A percentile compares a stretch with the other conserved stretches of the same genome.
These are phyloP conservation scores for Clausena lansium DNA, from an alignment of 345 rosid genomes.

Conservation along the genomic window DNA sequence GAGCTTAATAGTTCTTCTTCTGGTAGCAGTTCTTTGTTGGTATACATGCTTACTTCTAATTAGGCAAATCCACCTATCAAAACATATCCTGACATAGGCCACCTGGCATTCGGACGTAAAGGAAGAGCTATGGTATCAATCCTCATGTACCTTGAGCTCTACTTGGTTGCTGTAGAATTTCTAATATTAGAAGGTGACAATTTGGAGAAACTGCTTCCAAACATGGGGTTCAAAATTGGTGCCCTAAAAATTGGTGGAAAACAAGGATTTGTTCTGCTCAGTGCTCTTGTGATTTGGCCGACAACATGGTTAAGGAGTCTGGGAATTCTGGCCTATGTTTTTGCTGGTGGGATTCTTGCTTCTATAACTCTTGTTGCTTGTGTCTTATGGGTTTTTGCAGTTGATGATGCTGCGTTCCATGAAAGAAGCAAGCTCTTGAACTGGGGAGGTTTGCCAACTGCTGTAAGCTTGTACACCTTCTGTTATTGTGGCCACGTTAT, in stretches of 20 bases:
- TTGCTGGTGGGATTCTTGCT: conserved; percentile 61
- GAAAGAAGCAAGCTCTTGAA: conserved; percentile 38
- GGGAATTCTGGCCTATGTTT: conserved; percentile 56
- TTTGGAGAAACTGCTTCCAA: conserved; percentile 56
- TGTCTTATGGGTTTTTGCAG: conserved; percentile 55
- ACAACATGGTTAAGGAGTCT: conserved; percentile 70
- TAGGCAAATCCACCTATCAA: conserved; percentile 30
- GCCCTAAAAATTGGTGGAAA: conserved; percentile 43
- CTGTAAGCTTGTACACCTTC: conserved; percentile 51
- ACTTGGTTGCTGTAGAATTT: conserved; percentile 63
- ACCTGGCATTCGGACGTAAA: conserved; percentile 53
- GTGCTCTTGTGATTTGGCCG: conserved; percentile 51
- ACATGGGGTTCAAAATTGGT: conserved; percentile 32
- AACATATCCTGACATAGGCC: conserved; percentile 63
- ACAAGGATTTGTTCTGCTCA: conserved; percentile 49
- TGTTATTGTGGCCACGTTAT: conserved; percentile 67
- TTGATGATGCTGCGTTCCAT: conserved; percentile 52
- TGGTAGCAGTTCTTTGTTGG: conserved; percentile 51
- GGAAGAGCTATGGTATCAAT: conserved; percentile 54
- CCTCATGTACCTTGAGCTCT: conserved; percentile 58
- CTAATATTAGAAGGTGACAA: conserved; percentile 73
- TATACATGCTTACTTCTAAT: conserved; percentile 61
- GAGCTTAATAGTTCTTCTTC: conserved; percentile 43
- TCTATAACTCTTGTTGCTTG: conserved; percentile 45
- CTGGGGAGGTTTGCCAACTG: conserved; percentile 51